Percentiles rank a stretch among this genome's conserved stretches.
Conservation (phyloP, 2,329 filamentous ascomycete species). For the Penicillium vulpinum region DNA sequence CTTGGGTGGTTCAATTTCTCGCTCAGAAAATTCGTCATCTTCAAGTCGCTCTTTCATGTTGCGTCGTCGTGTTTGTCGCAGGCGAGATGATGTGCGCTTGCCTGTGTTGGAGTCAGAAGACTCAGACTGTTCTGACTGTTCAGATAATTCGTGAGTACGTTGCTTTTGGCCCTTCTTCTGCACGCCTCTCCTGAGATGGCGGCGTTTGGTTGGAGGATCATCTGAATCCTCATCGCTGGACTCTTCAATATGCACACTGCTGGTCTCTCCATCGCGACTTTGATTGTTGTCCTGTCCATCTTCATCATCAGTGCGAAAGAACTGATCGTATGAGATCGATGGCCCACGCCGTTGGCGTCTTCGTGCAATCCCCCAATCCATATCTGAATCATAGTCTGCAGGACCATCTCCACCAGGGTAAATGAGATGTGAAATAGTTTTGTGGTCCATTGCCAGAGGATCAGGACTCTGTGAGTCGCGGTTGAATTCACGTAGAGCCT, state of each 20-base stretch:
- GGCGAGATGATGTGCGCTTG: conserved; percentile 35
- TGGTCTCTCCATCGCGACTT: not conserved
- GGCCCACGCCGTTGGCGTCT: not conserved
- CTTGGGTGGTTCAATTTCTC: conserved; percentile 49
- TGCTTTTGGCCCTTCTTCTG: not conserved
- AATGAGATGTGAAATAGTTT: not conserved
- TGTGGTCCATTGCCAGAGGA: conserved; percentile 2
- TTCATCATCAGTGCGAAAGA: not conserved
- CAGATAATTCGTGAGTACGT: not conserved
- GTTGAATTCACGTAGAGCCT: conserved; percentile 17
- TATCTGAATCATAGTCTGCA: conserved; percentile 1
- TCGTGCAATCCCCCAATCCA: not conserved
- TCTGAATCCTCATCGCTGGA: not conserved
- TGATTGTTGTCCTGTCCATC: not conserved
- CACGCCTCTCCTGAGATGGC: not conserved
- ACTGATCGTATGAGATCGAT: not conserved
- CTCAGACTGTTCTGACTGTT: too few species aligned
- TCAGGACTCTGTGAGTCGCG: conserved; percentile 13
- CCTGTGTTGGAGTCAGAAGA: conserved; percentile 11
- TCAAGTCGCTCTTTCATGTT: conserved; percentile 49
- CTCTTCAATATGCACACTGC: not conserved
- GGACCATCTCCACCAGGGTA: conserved; percentile 11
- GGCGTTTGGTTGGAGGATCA: not conserved
- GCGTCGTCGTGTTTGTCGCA: conserved; percentile 28
- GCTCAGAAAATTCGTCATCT: conserved; percentile 36